Evolutionary conservation across 441 rosid genomes (phyloP), one percentile per base, ranked within the genome.

Genomic region (Gossypium gossypioides): DNA sequence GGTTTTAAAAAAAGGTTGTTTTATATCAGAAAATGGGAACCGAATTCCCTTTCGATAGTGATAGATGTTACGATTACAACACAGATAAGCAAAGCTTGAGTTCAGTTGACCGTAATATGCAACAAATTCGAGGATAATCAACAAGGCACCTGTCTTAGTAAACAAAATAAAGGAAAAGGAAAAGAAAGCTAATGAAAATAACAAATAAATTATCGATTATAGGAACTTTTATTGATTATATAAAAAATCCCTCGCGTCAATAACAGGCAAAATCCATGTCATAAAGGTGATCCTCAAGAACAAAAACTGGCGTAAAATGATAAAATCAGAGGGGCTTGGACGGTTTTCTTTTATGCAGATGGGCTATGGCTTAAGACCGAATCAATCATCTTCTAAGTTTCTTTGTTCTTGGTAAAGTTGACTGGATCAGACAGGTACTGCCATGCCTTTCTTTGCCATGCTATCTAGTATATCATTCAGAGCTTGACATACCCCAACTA

Each of bases 371-470:
- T 9, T 6, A 37, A n/a, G 37, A 8, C 34, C 2, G 52, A 18
- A 59, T 24, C 42, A 1, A 62, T 67, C 34, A 25, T 57, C 37
- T 56, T 13, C 22, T 12, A 37, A 37, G 16, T 7, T 70, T 37
- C 19, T 57, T 72, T 24, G 18, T 16, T n/a, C 7, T 25, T 16
- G 37, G 10, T 16, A 44, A 6, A 21, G 67, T 46, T 27, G 18
- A 29, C 16, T 3, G 18, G 50, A 57, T 84, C 85, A 96, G 69
- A 96, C 94, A 9, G 94, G 97, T 78, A 96, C 88, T 3, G 93
- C 72, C 78, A 93, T 70, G 82, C 98, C 97, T 82, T 88, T 93
- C 88, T 90, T 89, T 10, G 92, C 98, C 98, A 93, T 89, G 79
- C 91, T 82, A 68, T 91, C 99, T 50, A 93, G 87, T 71, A 96